Evolutionary conservation across 2,329 filamentous ascomycete species (phyloP).

Genomic region (Aspergillus brunneoviolaceus): DNA sequence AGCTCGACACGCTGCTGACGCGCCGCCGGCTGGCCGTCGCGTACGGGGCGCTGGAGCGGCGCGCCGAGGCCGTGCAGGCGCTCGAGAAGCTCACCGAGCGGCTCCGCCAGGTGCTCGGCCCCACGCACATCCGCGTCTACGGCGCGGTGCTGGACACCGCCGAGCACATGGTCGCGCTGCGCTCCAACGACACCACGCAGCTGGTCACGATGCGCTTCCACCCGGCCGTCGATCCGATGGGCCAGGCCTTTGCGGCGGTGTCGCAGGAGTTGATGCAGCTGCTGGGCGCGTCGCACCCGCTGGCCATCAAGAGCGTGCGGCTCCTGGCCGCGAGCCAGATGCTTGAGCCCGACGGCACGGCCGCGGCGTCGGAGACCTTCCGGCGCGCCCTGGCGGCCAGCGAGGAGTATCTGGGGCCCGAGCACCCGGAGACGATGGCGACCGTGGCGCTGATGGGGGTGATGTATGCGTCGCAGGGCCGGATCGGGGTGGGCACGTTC

Average conservation of each 20-base stretch:
- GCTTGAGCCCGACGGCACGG: constrained; percentile 17
- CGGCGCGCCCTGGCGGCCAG: constrained; percentile 30
- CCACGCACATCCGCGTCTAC: constrained; percentile 29
- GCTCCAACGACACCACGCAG: constrained; percentile 9
- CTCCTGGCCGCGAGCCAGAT: constrained; percentile 24
- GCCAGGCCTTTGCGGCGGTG: constrained; percentile 16
- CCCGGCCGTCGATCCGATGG: constrained; percentile 18
- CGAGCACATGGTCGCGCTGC: constrained; percentile 26
- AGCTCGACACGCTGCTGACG: constrained; percentile 31
- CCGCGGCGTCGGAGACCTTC: constrained; percentile 29
- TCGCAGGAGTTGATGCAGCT: constrained; percentile 22
- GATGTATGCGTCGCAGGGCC: constrained; percentile 27
- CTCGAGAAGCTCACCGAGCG: constrained; percentile 24
- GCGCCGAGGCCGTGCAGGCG: constrained; percentile 24
- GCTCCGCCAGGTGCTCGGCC: constrained; percentile 25
- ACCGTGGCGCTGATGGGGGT: constrained; percentile 30
- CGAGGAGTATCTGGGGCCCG: constrained; percentile 27
- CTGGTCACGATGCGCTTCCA: constrained; percentile 14
- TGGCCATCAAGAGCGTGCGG: constrained; percentile 26
- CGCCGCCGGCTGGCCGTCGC: constrained; percentile 28
- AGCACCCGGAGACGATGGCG: constrained; percentile 28
- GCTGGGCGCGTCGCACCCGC: constrained; percentile 24
- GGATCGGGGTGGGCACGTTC: background rate
- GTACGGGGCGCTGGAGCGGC: constrained; percentile 24
- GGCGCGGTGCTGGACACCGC: constrained; percentile 22